These are phyloP conservation scores for Globisporangium alternatum DNA, from an alignment of 352 stramenopile genomes.

Conservation along the genomic window DNA sequence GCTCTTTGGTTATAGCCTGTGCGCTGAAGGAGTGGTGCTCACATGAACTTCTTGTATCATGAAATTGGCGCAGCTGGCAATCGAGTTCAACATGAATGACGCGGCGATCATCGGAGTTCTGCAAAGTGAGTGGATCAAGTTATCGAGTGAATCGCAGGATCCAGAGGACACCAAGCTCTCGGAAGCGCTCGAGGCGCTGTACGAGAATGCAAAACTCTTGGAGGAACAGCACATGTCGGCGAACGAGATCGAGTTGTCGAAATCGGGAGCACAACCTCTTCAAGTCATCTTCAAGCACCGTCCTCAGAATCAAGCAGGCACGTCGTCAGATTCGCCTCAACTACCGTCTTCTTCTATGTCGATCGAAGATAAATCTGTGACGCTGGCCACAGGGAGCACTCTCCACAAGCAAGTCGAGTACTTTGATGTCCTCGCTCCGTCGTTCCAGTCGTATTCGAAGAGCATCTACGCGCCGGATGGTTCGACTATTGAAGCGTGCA, in stretches of 20 bases:
- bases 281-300: constrained; percentile 87
- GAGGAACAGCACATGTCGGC: constrained; percentile 41
- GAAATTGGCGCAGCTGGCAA: constrained; percentile 47
- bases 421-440: constrained; percentile 57
- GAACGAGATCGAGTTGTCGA: constrained; percentile 31
- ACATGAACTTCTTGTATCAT: not conserved
- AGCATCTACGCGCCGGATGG: constrained; percentile 70
- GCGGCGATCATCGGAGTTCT: constrained; percentile 44
- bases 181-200: constrained; percentile 43
- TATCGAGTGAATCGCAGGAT: constrained; percentile 13
- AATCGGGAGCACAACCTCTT: constrained; percentile 38
- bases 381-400: constrained; percentile 32
- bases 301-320: constrained; percentile 37
- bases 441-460: constrained; percentile 55
- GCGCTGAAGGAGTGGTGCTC: not conserved
- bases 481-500: constrained; percentile 60
- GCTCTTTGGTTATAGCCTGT: not conserved
- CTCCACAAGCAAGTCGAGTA: constrained; percentile 61
- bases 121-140: constrained; percentile 48
- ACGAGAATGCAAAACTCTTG: constrained; percentile 41
- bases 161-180: constrained; percentile 35
- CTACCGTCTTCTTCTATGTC: constrained; percentile 1
- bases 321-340: constrained; percentile 12
- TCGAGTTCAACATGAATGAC: constrained; percentile 77
- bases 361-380: constrained; percentile 36